Conservation (phyloP, 2,329 filamentous ascomycete species). For the Pseudogymnoascus sp. region DNA sequence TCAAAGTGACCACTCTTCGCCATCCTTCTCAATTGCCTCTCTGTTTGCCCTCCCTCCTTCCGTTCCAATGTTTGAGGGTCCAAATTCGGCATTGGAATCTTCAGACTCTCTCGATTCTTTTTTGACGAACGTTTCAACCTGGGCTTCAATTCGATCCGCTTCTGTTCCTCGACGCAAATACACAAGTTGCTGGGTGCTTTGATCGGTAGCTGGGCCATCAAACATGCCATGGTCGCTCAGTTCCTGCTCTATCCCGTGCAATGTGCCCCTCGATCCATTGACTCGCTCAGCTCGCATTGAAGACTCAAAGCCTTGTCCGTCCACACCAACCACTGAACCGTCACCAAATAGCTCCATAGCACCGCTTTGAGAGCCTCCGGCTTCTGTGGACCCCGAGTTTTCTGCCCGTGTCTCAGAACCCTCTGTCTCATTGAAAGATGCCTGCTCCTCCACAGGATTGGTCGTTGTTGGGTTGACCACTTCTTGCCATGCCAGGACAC, state of each 20-base stretch:
- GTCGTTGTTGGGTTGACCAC: background rate
- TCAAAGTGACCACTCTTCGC: background rate
- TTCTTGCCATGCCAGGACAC: background rate
- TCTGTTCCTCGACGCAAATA: background rate
- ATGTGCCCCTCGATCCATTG: too few relatives aligned
- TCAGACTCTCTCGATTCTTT: background rate
- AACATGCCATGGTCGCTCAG: background rate
- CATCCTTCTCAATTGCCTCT: background rate
- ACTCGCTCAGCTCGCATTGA: background rate
- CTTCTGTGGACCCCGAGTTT: background rate
- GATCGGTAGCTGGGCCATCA: too few relatives aligned
- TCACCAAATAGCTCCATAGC: background rate
- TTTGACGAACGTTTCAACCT: background rate
- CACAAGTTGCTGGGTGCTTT: background rate
- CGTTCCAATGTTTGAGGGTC: background rate
- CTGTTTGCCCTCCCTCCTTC: background rate
- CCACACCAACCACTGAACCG: background rate
- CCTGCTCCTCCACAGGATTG: background rate
- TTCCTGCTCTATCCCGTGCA: background rate
- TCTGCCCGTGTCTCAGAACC: background rate
- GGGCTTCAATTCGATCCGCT: background rate
- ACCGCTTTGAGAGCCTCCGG: background rate
- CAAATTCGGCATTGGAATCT: background rate
- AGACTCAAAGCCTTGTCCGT: background rate
- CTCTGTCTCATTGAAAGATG: background rate